Base-by-base conservation (phyloP, 2,329 filamentous ascomycete genomes). In the Colletotrichum nymphaeae region DNA sequence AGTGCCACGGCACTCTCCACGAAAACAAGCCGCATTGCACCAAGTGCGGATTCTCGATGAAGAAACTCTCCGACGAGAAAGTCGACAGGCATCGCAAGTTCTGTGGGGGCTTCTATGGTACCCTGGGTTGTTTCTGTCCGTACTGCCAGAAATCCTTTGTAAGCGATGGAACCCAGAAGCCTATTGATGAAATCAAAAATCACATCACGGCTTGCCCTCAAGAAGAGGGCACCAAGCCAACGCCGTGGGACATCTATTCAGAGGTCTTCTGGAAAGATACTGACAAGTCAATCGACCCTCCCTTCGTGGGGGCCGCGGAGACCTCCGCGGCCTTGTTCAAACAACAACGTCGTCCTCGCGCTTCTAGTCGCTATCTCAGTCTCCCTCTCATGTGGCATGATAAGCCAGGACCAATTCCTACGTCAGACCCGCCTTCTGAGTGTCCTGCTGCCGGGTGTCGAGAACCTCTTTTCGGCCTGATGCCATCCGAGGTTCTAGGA, bases 61-160 rank as follows among this genome's bases (percentile, higher is more conserved):
- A 53, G 24, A 37, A 57, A 5, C 57, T 72, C 32, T 24, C 63
- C 1, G 65, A 74, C n/a, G 55, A 62, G 16, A 46, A 60, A 7
- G 42, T 75, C 9, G 72, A 73, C 56, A 62, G 49, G 4, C 76
- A 78, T 30, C 67, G 60, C 8, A n/a, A 67, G 26, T 35, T 74
- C 42, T 78, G 77, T 58, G 28, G 32, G 7, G 77, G 76, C 9
- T 77, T 76, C 62, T 64, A 37, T 16, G 65, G 69, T 35, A 56
- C 49, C 12, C 12, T 75, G 6, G 76, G 67, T 46, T 69, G 71
- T 55, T 77, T 75, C 67, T 78, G 77, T 46, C 75, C 77, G 2
- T 78, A 76, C 62, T 78, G 77, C 68, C 65, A 70, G 22, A 52
- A 8, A 16, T 8, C 16, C 22, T 64, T 73, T 16, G 62, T 69